phyloP scores from a whole-genome alignment of 208 protist species.

The Porcisia hertigi region DNA sequence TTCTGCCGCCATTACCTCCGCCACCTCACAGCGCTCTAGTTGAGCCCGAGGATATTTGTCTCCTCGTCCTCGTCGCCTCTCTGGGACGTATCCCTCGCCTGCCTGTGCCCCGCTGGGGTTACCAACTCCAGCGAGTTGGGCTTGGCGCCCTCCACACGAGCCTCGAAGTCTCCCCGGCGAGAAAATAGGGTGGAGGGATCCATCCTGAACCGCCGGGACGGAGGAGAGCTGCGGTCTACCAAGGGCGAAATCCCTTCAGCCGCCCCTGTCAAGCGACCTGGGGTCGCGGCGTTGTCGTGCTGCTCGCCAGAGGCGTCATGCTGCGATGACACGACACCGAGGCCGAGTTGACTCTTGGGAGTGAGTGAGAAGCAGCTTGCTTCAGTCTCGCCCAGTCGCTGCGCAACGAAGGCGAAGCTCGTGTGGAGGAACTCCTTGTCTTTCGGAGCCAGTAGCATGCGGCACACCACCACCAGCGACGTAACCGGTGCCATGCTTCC shows the following conservation, averaged over 20 bases:
- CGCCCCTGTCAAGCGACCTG: background rate
- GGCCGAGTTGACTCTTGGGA: constrained; percentile 11
- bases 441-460: constrained; percentile 27
- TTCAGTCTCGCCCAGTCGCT: constrained; percentile 22
- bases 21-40: background rate
- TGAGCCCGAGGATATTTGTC: constrained; percentile 9
- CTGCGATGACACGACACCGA: constrained; percentile 10
- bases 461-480: constrained; percentile 35
- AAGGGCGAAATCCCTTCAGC: background rate
- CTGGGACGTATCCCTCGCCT: background rate
- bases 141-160: constrained; percentile 2
- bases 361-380: constrained; percentile 22
- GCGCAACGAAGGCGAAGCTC: constrained; percentile 14
- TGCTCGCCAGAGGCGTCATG: background rate
- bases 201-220: constrained; percentile 23
- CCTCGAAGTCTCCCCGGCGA: background rate
- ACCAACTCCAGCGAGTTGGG: constrained; percentile 5
- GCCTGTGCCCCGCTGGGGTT: background rate
- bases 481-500: constrained; percentile 16
- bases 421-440: constrained; percentile 25
- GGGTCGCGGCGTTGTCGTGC: background rate
- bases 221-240: background rate
- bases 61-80: constrained; percentile 12
- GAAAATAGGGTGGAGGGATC: constrained; percentile 5
- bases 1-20: background rate